Evolutionary conservation across 2,329 filamentous ascomycete species (phyloP).

Genomic region (Pseudogymnoascus sp.): DNA sequence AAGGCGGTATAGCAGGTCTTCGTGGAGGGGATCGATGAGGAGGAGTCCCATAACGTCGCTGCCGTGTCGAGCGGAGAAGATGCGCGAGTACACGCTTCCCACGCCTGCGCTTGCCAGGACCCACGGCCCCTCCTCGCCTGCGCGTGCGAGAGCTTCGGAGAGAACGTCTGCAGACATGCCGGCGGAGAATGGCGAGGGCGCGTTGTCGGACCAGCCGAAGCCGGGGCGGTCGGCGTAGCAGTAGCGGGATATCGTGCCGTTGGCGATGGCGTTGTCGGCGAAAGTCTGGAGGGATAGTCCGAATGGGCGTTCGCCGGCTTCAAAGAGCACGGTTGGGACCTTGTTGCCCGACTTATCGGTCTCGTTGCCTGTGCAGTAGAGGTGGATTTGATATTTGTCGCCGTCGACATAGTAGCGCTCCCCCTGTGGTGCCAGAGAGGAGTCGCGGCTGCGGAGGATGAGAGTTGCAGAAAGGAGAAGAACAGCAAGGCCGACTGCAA

Average conservation of each 20-base stretch:
- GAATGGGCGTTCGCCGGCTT: constrained; percentile 72
- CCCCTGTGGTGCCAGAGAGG: constrained; percentile 64
- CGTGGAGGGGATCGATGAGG: constrained; percentile 81
- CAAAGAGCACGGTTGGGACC: constrained; percentile 74
- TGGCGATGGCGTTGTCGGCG: constrained; percentile 64
- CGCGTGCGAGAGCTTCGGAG: constrained; percentile 72
- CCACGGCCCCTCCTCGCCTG: constrained; percentile 82
- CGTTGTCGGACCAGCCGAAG: constrained; percentile 80
- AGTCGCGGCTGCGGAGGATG: constrained; percentile 70
- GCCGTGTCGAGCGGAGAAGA: constrained; percentile 80
- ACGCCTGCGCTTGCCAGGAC: constrained; percentile 79
- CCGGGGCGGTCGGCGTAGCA: constrained; percentile 95
- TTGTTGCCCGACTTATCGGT: constrained; percentile 45
- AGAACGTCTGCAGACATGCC: constrained; percentile 87
- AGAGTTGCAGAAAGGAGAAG: constrained; percentile 73
- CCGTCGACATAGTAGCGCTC: constrained; percentile 72
- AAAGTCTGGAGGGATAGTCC: constrained; percentile 74
- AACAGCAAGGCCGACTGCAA: constrained; percentile 57
- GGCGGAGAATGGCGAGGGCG: constrained; percentile 85
- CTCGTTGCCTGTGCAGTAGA: constrained; percentile 74
- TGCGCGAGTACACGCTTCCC: constrained; percentile 79
- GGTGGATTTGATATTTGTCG: constrained; percentile 76
- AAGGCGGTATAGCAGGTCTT: constrained; percentile 67
- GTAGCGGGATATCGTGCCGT: constrained; percentile 77
- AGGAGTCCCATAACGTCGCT: constrained; percentile 68